phyloP scores from a whole-genome alignment of 225 moss, liverwort and hornwort genomes.

The Marchantia paleacea region DNA sequence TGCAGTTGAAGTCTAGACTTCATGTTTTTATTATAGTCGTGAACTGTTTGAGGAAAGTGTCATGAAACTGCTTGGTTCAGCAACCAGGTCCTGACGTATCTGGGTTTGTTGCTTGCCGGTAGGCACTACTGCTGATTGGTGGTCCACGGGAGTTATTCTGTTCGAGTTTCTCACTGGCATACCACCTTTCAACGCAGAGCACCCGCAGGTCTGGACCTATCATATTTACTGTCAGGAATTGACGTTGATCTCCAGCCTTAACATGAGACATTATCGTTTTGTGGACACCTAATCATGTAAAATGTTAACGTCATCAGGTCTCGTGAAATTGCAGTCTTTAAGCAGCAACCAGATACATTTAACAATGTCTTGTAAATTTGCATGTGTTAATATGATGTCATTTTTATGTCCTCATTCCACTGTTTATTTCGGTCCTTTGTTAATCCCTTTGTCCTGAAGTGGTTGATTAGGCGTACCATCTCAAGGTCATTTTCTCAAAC shows the following conservation, averaged over 20 bases:
- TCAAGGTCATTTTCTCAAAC: background rate
- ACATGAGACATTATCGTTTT: background rate
- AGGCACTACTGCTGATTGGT: constrained; percentile 99
- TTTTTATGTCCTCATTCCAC: background rate
- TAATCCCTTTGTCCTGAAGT: background rate
- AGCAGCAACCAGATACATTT: background rate
- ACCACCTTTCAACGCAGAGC: constrained; percentile 98
- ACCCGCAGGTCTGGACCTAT: constrained; percentile 67
- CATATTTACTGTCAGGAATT: background rate
- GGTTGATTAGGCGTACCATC: background rate
- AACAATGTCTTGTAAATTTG: background rate
- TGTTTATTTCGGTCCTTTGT: background rate
- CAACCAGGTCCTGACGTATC: background rate
- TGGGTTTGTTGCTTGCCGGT: constrained; percentile 17
- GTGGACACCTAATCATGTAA: background rate
- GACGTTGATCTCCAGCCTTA: background rate
- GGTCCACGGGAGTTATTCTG: constrained; percentile 98
- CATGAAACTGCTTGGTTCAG: background rate
- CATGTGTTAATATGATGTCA: background rate
- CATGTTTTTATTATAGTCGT: background rate
- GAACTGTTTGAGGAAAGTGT: background rate
- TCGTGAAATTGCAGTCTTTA: background rate
- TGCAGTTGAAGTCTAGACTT: background rate
- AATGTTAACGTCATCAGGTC: background rate
- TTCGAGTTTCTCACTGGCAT: constrained; percentile 96